phyloP scores from a whole-genome alignment of 1,284 basidiomycete species.

The Tylopilus orsonianus region DNA sequence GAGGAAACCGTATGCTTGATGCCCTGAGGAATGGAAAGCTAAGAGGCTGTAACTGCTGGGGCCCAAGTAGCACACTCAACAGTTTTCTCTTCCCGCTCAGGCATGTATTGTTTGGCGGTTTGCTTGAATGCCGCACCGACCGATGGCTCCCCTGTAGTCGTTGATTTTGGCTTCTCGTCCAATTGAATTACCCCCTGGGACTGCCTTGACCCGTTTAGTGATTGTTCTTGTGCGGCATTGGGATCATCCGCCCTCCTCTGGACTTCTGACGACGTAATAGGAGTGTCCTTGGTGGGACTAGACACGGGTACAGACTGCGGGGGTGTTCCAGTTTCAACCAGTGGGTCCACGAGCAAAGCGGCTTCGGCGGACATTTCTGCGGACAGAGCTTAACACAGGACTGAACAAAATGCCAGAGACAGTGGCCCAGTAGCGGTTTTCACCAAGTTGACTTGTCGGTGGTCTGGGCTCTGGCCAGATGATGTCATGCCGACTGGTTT shows the following conservation, averaged over 20 bases:
- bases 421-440: neutral
- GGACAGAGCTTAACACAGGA: neutral
- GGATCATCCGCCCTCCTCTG: neutral
- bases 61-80: slow-evolving; percentile 3
- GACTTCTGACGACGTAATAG: slow-evolving; percentile 1
- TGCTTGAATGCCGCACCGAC: neutral
- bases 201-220: neutral
- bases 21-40: slow-evolving; percentile 12
- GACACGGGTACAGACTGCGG: slow-evolving; percentile 23
- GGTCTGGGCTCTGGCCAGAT: slow-evolving; percentile 14
- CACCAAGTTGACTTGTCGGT: slow-evolving; percentile 2
- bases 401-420: neutral
- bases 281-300: slow-evolving; percentile 3
- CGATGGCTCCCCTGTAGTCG: too few relatives aligned
- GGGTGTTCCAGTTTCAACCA: slow-evolving; percentile 20
- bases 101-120: slow-evolving; percentile 15
- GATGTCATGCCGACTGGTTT: slow-evolving; percentile 31
- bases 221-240: neutral
- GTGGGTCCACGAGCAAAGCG: slow-evolving; percentile 18
- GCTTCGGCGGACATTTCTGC: slow-evolving; percentile 14
- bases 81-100: slow-evolving; percentile 11
- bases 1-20: slow-evolving; percentile 6
- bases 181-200: too few relatives aligned
- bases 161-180: too few relatives aligned
- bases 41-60: slow-evolving; percentile 8